Base-by-base conservation (phyloP, 2,329 filamentous ascomycete genomes). In the Colletotrichum viniferum region DNA sequence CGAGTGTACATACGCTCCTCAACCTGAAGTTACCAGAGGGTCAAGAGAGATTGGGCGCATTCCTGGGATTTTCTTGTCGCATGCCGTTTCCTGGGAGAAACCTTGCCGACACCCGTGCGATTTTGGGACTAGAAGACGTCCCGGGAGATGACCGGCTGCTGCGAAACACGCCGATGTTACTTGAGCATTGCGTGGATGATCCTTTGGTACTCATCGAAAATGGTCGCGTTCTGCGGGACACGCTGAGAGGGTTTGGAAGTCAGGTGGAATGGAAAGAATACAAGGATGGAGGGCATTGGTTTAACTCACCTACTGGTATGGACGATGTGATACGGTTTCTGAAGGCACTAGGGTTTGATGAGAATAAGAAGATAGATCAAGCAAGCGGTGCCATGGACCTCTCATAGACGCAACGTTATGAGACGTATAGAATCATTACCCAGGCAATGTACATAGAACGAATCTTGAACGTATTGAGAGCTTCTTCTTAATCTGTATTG, bases 131-230 rank as follows among this genome's bases (percentile, higher is more conserved):
- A 28, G 76, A 79, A 2, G 77, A 74, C 21, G 77, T 64, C 1
- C 77, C 81, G 0, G 77, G 55, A 8, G 78, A 82, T 55, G 77
- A 83, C 64, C 77, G 79, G 12, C 79, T 85, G 2, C n/a, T 88
- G n/a, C 77, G 78, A 26, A 82, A 83, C 14, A 89, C 87, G 64
- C 87, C 87, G 1, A 78, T 87, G 8, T 80, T 89, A 66, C 78
- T 89, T 3, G 83, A 87, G 66, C 87, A 89, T 76, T 88, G 86
- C 66, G 75, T 78, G 2, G 84, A 89, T 62, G 87, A 89, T 74
- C 82, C 83, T 2, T 76, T 86, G 8, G 85, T 89, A 1, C 77
- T 82, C 71, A 77, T 88, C 1, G 76, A 80, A 18, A 80, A 83
- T 7, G 87, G 87, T 0, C 78, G 82, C 10, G 70, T 79, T 7